These are phyloP conservation scores for Debaryomyces udenii DNA, from an alignment of 1,139 yeast genomes.

Conservation along the genomic window DNA sequence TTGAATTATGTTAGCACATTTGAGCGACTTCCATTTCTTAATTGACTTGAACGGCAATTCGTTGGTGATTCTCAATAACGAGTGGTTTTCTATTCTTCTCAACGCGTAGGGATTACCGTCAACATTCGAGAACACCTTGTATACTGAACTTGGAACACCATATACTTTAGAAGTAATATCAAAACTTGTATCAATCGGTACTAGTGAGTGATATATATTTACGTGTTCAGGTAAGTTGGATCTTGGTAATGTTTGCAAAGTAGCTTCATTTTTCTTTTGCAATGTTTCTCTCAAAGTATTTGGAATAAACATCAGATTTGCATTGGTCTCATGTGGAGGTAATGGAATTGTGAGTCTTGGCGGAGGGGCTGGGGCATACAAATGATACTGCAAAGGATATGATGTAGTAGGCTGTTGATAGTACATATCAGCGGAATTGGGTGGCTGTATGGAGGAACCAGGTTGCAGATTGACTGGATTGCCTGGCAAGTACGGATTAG, in stretches of 20 bases:
- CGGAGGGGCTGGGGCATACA: constrained; percentile 89
- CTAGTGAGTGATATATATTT: constrained; percentile 82
- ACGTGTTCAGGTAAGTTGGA: constrained; percentile 74
- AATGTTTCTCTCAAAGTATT: constrained; percentile 71
- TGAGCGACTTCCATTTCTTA: constrained; percentile 50
- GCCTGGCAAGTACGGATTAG: constrained; percentile 26
- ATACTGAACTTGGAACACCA: constrained; percentile 65
- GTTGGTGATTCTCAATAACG: constrained; percentile 52
- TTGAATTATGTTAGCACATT: constrained; percentile 61
- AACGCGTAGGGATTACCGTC: constrained; percentile 82
- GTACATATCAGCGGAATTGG: constrained; percentile 22
- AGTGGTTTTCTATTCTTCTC: constrained; percentile 64
- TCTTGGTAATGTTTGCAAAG: constrained; percentile 65
- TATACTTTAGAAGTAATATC: constrained; percentile 57
- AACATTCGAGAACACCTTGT: constrained; percentile 75
- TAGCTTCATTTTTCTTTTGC: constrained; percentile 77
- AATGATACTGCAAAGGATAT: constrained; percentile 79
- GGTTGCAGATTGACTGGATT: constrained; percentile 11
- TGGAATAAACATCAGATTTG: constrained; percentile 71
- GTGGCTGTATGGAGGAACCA: constrained; percentile 12
- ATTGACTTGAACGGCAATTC: constrained; percentile 50
- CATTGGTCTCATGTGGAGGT: constrained; percentile 69
- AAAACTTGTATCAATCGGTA: constrained; percentile 72
- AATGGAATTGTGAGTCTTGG: constrained; percentile 65
- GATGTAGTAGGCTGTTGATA: constrained; percentile 23